phyloP scores from a whole-genome alignment of 2,329 filamentous ascomycete species.

The Ceratocystis lukuohia region DNA sequence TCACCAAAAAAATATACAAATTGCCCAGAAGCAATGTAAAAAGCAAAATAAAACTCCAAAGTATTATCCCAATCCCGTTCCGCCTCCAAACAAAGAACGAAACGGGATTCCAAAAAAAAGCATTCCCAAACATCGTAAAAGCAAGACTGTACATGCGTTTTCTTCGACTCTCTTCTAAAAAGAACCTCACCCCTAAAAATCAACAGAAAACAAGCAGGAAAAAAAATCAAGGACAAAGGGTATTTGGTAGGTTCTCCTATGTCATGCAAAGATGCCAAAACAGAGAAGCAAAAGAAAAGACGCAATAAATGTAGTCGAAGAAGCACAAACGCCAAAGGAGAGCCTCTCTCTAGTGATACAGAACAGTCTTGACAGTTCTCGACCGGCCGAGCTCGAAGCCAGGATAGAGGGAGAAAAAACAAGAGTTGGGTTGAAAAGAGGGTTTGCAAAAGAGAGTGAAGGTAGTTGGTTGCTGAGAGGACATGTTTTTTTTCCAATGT shows the following conservation, averaged over 20 bases:
- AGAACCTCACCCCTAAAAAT: neutral
- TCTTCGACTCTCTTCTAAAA: slow-evolving; percentile 10
- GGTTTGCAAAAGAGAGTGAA: slow-evolving; percentile 17
- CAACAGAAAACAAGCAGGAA: neutral
- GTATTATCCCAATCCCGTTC: neutral
- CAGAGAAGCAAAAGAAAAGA: slow-evolving; percentile 7
- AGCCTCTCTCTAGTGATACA: slow-evolving; percentile 19
- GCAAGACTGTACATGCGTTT: slow-evolving; percentile 19
- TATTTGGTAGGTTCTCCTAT: neutral
- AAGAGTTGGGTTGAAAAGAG: neutral
- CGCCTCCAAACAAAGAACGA: neutral
- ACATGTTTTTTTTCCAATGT: neutral
- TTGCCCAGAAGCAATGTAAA: neutral
- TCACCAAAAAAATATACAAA: neutral
- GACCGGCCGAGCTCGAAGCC: neutral
- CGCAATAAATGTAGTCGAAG: slow-evolving; percentile 1
- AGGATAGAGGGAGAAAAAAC: neutral
- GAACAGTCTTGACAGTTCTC: neutral
- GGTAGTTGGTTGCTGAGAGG: slow-evolving; percentile 16
- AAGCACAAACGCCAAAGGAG: slow-evolving; percentile 12
- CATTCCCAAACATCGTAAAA: slow-evolving; percentile 14
- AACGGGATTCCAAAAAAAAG: neutral
- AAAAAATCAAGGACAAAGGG: neutral
- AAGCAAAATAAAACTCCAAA: slow-evolving; percentile 13
- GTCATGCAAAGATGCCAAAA: slow-evolving; percentile 4